A percentile compares a stretch with the other conserved stretches of the same genome.
These are phyloP conservation scores for Pythium diclinum DNA, from an alignment of 352 stramenopile genomes.

Conservation along the genomic window DNA sequence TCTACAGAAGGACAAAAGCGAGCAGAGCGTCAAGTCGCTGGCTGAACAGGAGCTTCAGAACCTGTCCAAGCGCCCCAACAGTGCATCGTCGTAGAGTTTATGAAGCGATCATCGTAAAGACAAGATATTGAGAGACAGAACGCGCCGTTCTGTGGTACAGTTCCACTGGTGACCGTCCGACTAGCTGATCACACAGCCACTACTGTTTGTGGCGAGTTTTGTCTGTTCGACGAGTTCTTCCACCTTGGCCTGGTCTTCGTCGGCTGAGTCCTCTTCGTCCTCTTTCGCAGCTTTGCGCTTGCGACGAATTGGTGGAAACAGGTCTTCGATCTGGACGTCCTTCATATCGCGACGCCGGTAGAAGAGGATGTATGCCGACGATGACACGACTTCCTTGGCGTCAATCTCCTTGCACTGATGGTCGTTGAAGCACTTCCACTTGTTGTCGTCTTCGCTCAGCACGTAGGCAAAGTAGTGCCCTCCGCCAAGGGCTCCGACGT, in stretches of 20 bases:
- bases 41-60: conserved; percentile 56
- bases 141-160: neutral
- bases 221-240: conserved; percentile 71
- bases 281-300: conserved; percentile 37
- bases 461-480: conserved; percentile 95
- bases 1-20: conserved; percentile 56
- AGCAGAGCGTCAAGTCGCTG: conserved; percentile 46
- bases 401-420: conserved; percentile 88
- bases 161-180: neutral
- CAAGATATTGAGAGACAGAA: conserved; percentile 7
- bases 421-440: conserved; percentile 99
- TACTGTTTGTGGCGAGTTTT: conserved; percentile 47
- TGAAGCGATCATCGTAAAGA: conserved; percentile 3
- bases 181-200: conserved; percentile 60
- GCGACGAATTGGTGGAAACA: conserved; percentile 62
- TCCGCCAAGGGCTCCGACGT: conserved; percentile 93
- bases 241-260: conserved; percentile 56
- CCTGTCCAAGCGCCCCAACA: conserved; percentile 38
- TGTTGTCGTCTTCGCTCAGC: conserved; percentile 78
- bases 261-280: conserved; percentile 20
- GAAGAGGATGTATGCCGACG: conserved; percentile 90
- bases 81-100: conserved; percentile 18
- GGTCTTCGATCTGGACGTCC: conserved; percentile 58
- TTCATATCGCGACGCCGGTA: conserved; percentile 79
- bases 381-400: conserved; percentile 80